phyloP scores from a whole-genome alignment of 2,329 filamentous ascomycete species.

The Lasiodiplodia theobromae region DNA sequence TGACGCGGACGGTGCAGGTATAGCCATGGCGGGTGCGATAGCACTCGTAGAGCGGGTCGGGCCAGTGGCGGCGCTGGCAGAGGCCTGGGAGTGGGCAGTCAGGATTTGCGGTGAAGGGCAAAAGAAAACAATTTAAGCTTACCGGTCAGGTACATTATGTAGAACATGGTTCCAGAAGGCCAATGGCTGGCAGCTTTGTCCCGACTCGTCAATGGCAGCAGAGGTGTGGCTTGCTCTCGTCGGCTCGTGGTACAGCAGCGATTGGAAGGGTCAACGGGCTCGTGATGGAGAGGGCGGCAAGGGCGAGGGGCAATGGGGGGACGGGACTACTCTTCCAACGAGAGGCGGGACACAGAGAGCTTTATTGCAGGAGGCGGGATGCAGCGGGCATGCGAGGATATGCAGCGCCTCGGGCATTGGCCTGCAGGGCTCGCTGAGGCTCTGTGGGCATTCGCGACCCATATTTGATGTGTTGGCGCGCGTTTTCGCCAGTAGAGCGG shows the following conservation, averaged over 20 bases:
- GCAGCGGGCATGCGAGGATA: conserved; percentile 43
- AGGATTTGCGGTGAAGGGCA: conserved; percentile 28
- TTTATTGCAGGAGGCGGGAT: conserved; percentile 49
- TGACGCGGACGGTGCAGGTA: conserved; percentile 90
- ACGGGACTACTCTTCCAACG: conserved; percentile 23
- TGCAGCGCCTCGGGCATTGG: conserved; percentile 37
- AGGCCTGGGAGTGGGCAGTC: conserved; percentile 67
- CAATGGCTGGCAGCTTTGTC: conserved; percentile 17
- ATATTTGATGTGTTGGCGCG: conserved; percentile 87
- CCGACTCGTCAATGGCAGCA: conserved; percentile 26
- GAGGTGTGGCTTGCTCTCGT: conserved; percentile 14
- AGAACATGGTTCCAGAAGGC: conserved; percentile 45
- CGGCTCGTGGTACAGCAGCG: conserved; percentile 21
- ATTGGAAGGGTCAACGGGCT: conserved; percentile 36
- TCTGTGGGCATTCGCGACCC: conserved; percentile 51
- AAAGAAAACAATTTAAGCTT: conserved; percentile 36
- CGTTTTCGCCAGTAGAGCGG: conserved; percentile 77
- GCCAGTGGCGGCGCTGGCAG: conserved; percentile 93
- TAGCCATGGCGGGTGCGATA: conserved; percentile 78
- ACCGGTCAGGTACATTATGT: conserved; percentile 55
- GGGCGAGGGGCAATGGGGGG: conserved; percentile 10
- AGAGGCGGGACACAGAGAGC: conserved; percentile 46
- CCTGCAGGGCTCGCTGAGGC: conserved; percentile 39
- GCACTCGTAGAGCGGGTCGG: conserved; percentile 86
- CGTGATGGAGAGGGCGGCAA: conserved; percentile 13